Percentiles rank a stretch among this genome's conserved stretches.
phyloP scores from a whole-genome alignment of 1,284 basidiomycete genomes.

The Apiotrichum gracile region DNA sequence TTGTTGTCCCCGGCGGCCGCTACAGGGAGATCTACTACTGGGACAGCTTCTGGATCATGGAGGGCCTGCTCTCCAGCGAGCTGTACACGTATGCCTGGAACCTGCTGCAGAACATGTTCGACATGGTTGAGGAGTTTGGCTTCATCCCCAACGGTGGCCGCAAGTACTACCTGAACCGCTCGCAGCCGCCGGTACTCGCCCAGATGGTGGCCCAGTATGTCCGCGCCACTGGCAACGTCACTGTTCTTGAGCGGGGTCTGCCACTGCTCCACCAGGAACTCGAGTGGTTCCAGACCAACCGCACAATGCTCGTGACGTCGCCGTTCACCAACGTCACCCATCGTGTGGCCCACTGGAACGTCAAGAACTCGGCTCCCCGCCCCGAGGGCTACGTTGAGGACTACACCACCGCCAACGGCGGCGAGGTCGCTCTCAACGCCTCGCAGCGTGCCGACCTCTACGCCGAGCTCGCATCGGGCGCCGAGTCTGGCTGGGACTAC shows the following conservation, averaged over 20 bases:
- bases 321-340: conserved; percentile 63
- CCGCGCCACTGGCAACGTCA: conserved; percentile 56
- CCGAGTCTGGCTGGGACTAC: conserved; percentile 61
- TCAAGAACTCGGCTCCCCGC: conserved; percentile 75
- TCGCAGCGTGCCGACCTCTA: conserved; percentile 64
- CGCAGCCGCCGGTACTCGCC: conserved; percentile 81
- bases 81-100: conserved; percentile 66
- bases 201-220: conserved; percentile 68
- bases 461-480: conserved; percentile 79
- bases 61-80: conserved; percentile 73
- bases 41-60: conserved; percentile 68
- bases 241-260: conserved; percentile 59
- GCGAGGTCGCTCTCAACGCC: conserved; percentile 57
- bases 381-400: conserved; percentile 67
- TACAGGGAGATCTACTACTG: conserved; percentile 54
- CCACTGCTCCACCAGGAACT: conserved; percentile 65
- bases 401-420: conserved; percentile 66
- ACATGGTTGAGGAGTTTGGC: conserved; percentile 67
- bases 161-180: conserved; percentile 64
- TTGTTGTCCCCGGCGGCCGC: conserved; percentile 77
- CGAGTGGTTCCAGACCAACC: conserved; percentile 71
- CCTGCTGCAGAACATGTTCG: conserved; percentile 87
- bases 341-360: conserved; percentile 65
- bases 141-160: conserved; percentile 89
- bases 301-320: conserved; percentile 65